These are phyloP conservation scores for Euphorbia celastroides DNA, from an alignment of 441 rosid species.

Conservation along the genomic window DNA sequence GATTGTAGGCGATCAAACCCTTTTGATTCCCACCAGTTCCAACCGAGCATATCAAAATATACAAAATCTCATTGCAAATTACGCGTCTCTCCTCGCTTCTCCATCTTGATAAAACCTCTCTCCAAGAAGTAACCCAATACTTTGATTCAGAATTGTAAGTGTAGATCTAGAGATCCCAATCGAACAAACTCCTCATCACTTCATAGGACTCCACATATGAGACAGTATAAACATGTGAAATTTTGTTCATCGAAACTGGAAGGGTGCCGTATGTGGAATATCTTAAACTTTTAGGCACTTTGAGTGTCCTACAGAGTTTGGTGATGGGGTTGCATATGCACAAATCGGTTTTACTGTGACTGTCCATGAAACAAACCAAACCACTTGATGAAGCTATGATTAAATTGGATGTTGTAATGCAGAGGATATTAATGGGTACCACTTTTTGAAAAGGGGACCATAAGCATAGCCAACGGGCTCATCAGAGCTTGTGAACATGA, in stretches of 20 bases:
- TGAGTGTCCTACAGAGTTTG: slow-evolving; percentile 42
- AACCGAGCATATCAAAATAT: slow-evolving; percentile 59
- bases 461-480: slow-evolving; percentile 85
- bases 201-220: slow-evolving; percentile 83
- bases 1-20: slow-evolving; percentile 50
- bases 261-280: slow-evolving; percentile 72
- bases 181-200: slow-evolving; percentile 62
- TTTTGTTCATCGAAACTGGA: slow-evolving; percentile 50
- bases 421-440: slow-evolving; percentile 87
- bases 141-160: slow-evolving; percentile 58
- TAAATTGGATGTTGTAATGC: slow-evolving; percentile 67
- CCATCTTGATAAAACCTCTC: slow-evolving; percentile 83
- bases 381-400: slow-evolving; percentile 79
- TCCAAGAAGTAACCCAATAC: slow-evolving; percentile 52
- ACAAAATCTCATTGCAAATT: slow-evolving; percentile 58
- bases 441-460: slow-evolving; percentile 70
- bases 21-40: slow-evolving; percentile 68
- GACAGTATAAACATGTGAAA: slow-evolving; percentile 45
- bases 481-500: slow-evolving; percentile 89
- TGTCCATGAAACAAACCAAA: slow-evolving; percentile 87
- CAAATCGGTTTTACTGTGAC: slow-evolving; percentile 63
- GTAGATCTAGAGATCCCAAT: slow-evolving; percentile 72
- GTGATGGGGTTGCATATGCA: slow-evolving; percentile 81
- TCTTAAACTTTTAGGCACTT: slow-evolving; percentile 59
- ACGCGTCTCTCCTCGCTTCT: slow-evolving; percentile 93